These are phyloP conservation scores for Mycena filopes DNA, from an alignment of 768 basidiomycete species.

Conservation along the genomic window DNA sequence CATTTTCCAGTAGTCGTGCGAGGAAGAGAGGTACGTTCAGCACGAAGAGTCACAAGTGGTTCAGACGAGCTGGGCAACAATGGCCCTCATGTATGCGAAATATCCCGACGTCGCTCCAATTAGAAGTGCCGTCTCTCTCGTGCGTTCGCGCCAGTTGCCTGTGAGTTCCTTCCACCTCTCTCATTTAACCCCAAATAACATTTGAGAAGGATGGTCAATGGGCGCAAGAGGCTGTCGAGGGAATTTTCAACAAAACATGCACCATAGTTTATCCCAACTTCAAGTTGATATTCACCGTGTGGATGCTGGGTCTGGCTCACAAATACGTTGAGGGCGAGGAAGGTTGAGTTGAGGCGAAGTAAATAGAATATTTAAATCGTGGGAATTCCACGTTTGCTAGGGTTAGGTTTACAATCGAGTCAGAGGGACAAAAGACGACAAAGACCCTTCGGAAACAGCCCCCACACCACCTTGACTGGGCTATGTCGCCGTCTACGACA, in stretches of 20 bases:
- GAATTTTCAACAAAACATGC: conserved; percentile 91
- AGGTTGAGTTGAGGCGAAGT: neutral
- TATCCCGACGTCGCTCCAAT: conserved; percentile 88
- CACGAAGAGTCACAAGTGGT: conserved; percentile 88
- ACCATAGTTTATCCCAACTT: conserved; percentile 90
- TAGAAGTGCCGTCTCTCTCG: conserved; percentile 77
- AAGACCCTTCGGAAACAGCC: neutral
- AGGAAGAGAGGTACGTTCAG: conserved; percentile 77
- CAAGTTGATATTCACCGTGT: conserved; percentile 95
- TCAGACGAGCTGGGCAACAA: conserved; percentile 92
- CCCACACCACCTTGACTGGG: neutral
- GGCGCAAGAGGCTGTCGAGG: conserved; percentile 96
- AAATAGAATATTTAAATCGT: neutral
- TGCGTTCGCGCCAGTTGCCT: conserved; percentile 88
- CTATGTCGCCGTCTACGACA: conserved; percentile 38
- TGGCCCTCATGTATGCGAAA: conserved; percentile 89
- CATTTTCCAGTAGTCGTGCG: conserved; percentile 73
- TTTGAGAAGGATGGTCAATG: conserved; percentile 84
- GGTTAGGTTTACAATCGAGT: conserved; percentile 9
- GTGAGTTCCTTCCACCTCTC: conserved; percentile 53
- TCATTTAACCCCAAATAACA: neutral
- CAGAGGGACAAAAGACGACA: neutral
- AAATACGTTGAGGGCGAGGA: conserved; percentile 63
- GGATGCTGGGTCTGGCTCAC: conserved; percentile 92
- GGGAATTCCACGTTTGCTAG: too few species aligned